Conservation (phyloP, 2,329 filamentous ascomycete genomes). For the Ophiostoma montium region DNA sequence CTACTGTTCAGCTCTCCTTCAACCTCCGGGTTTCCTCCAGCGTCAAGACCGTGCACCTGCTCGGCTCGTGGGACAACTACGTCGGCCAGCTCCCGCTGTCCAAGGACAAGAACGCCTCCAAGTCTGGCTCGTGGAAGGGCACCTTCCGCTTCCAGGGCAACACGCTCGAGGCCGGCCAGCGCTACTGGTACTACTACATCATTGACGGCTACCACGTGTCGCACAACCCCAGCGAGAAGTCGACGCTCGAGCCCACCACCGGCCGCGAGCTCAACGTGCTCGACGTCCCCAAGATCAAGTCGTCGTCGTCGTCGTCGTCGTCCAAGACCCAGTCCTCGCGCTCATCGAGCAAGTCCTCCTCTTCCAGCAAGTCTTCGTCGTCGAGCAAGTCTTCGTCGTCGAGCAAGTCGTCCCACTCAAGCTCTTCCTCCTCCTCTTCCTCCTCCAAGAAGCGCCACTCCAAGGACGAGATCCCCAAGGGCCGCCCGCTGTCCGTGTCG, state of each 20-base stretch:
- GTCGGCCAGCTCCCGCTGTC: conserved; percentile 84
- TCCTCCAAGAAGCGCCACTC: conserved; percentile 11
- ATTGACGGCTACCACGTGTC: conserved; percentile 97
- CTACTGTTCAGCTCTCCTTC: conserved; percentile 87
- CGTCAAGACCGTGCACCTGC: conserved; percentile 93
- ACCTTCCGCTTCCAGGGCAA: conserved; percentile 89
- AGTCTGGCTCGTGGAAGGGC: conserved; percentile 86
- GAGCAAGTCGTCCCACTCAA: conserved; percentile 6
- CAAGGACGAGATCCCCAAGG: conserved; percentile 61
- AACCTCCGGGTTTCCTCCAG: conserved; percentile 88
- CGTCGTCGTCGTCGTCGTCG: conserved; percentile 23
- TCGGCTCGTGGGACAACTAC: conserved; percentile 98
- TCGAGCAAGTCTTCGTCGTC: conserved; percentile 16
- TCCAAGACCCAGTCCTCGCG: conserved; percentile 12
- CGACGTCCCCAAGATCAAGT: conserved; percentile 59
- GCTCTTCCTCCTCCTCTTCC: conserved; percentile 21
- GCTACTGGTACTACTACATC: conserved; percentile 99
- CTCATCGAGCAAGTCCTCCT: conserved; percentile 2
- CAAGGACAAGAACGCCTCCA: conserved; percentile 69
- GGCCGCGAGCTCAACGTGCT: conserved; percentile 96
- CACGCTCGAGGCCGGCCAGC: conserved; percentile 73
- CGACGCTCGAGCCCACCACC: conserved; percentile 88
- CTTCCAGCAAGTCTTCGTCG: conserved; percentile 20
- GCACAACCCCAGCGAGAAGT: conserved; percentile 83
- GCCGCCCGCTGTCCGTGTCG: conserved; percentile 73